A percentile compares a stretch with the other conserved stretches of the same genome.
Evolutionary conservation across 768 basidiomycete genomes (phyloP).

Genomic region (Plicaturopsis crispa): DNA sequence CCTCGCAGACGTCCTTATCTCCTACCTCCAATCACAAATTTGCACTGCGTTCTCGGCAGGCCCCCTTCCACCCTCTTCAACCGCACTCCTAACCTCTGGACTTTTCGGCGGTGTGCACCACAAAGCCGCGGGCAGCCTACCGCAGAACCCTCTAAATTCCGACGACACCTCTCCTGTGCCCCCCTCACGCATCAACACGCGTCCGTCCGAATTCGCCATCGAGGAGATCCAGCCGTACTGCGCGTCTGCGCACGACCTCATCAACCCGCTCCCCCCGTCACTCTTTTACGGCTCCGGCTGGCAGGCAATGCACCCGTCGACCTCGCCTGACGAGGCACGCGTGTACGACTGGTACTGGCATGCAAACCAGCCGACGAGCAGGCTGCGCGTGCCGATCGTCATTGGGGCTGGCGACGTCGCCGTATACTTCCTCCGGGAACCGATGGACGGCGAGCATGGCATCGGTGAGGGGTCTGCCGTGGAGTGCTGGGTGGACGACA

Average conservation of each 20-base stretch:
- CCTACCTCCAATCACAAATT: slow-evolving; percentile 86
- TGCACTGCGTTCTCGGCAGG: too few species aligned
- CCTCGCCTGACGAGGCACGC: slow-evolving; percentile 23
- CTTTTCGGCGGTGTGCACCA: slow-evolving; percentile 81
- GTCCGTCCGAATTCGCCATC: slow-evolving; percentile 51
- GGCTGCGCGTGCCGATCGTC: slow-evolving; percentile 76
- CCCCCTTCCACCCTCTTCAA: too few species aligned
- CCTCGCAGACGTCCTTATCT: slow-evolving; percentile 83
- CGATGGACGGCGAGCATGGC: slow-evolving; percentile 25
- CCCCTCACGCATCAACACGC: slow-evolving; percentile 60
- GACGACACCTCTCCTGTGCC: slow-evolving; percentile 46
- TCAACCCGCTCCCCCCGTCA: slow-evolving; percentile 93
- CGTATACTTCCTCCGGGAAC: slow-evolving; percentile 82
- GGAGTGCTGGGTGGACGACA: slow-evolving; percentile 98
- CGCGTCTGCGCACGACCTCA: slow-evolving; percentile 93
- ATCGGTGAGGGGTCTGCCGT: slow-evolving; percentile 63
- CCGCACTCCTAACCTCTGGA: slow-evolving; percentile 48
- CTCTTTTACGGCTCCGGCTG: slow-evolving; percentile 94
- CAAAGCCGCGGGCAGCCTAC: slow-evolving; percentile 29
- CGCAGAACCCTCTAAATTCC: slow-evolving; percentile 4
- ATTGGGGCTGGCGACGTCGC: slow-evolving; percentile 89
- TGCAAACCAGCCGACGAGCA: slow-evolving; percentile 77
- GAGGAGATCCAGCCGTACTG: slow-evolving; percentile 90
- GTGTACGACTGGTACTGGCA: slow-evolving; percentile 85
- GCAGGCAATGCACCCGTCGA: slow-evolving; percentile 66